Base-by-base conservation (phyloP, 2,329 filamentous ascomycete species). In the Fonsecaea pugnacius region DNA sequence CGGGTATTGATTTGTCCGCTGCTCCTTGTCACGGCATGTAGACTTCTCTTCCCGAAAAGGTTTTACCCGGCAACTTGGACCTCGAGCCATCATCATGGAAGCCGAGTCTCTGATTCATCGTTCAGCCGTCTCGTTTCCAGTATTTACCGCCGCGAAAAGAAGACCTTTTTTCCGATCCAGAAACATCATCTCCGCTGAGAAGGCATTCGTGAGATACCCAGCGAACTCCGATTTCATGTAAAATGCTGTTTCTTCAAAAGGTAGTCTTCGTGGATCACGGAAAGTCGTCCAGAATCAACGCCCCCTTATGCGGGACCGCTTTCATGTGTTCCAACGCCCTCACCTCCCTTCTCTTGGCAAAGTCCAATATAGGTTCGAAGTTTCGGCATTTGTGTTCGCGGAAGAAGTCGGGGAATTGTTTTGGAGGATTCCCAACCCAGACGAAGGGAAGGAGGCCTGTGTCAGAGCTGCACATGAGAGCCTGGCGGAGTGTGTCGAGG, bases 321-420 rank as follows among this genome's bases (percentile, higher is more conserved):
- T 48, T 48, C 43, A 48, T 48, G 24, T 27, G 43, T 16, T 48
- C 43, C 18, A 48, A 10, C 43, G 43, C 43, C 18, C 27, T 48
- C 6, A 48, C 43, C 18, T 48, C 43, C 24, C 43, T 48, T 48
- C 43, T 24, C 21, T 48, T 48, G 14, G 43, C 43, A 48, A 48
- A 48, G 9, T 48, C 43, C 43, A 48, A 5, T 5, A 48, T 48
- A 12, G 43, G 43, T 21, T 48, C 43, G 43, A 48, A 48, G 3
- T 48, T 48, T 27, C 43, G 43, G 12, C 43, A 48, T 48, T 48
- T 48, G 43, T 48, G 43, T 48, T 48, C 43, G 3, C 43, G 43
- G 9, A 48, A 48, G 18, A 48, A 48, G 21, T 48, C 43, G 9
- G 43, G 43, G 43, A 48, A 48, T 27, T 48, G 43, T 48, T 48